These are phyloP conservation scores for Mycena crocata DNA, from an alignment of 768 basidiomycete genomes.

Conservation along the genomic window DNA sequence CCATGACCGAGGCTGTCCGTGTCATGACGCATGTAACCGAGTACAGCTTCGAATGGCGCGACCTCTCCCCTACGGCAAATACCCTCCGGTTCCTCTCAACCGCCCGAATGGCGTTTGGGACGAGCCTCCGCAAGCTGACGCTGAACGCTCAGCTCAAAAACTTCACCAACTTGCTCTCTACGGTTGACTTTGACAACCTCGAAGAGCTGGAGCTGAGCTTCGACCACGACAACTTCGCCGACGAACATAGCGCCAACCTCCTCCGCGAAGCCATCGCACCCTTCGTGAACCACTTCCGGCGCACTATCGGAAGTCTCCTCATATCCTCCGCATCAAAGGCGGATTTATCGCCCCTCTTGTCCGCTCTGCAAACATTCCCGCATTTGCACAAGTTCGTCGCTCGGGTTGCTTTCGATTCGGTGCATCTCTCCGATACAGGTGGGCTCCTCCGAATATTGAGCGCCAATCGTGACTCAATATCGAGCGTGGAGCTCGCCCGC, in stretches of 20 bases:
- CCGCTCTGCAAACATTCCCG: slow-evolving; percentile 40
- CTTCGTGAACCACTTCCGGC: slow-evolving; percentile 44
- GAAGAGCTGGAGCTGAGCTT: slow-evolving; percentile 50
- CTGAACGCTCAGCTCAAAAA: slow-evolving; percentile 44
- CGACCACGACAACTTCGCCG: slow-evolving; percentile 39
- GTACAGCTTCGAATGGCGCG: slow-evolving; percentile 53
- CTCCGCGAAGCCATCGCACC: slow-evolving; percentile 43
- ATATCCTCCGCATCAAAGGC: slow-evolving; percentile 47
- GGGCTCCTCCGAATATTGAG: slow-evolving; percentile 14
- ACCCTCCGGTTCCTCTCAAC: slow-evolving; percentile 45
- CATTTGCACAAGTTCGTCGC: slow-evolving; percentile 22
- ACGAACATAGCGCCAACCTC: slow-evolving; percentile 22
- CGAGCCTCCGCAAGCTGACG: slow-evolving; percentile 47
- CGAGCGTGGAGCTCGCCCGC: slow-evolving; percentile 18
- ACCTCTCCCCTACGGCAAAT: slow-evolving; percentile 46
- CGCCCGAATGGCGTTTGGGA: slow-evolving; percentile 41
- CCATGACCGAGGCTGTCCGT: slow-evolving; percentile 47
- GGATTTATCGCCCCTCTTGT: slow-evolving; percentile 49
- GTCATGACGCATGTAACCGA: slow-evolving; percentile 48
- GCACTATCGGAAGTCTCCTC: slow-evolving; percentile 43
- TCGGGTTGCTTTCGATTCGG: slow-evolving; percentile 18
- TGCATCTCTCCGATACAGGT: slow-evolving; percentile 21
- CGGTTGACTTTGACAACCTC: slow-evolving; percentile 46
- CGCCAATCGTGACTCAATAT: slow-evolving; percentile 7
- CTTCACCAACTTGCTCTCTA: slow-evolving; percentile 31